Evolutionary conservation across 306 rosid genomes (phyloP).

Genomic region (Hippophae gyantsensis): DNA sequence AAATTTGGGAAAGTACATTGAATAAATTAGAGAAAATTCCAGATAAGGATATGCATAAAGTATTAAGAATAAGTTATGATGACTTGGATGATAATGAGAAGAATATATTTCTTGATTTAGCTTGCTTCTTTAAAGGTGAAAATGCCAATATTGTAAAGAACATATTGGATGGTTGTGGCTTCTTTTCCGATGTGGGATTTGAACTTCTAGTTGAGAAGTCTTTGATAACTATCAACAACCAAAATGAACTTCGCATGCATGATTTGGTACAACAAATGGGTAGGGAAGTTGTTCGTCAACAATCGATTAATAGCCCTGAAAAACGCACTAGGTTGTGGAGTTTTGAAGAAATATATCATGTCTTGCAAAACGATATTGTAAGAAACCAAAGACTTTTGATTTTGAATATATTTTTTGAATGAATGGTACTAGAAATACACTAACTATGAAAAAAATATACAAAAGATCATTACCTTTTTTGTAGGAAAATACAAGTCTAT

Average conservation of each 20-base stretch:
- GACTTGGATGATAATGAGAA: neutral
- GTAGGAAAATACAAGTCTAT: no score
- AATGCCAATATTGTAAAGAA: neutral
- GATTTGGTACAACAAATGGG: slow-evolving; percentile 26
- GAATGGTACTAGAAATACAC: no score
- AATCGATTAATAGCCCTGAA: slow-evolving; percentile 1
- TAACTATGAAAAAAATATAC: no score
- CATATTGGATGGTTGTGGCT: neutral
- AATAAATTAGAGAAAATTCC: slow-evolving; percentile 2
- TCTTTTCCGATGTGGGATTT: neutral
- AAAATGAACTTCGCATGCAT: slow-evolving; percentile 6
- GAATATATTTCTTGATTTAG: slow-evolving; percentile 2
- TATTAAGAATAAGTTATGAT: slow-evolving; percentile 1
- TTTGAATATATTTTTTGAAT: no score
- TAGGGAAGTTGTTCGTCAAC: slow-evolving; percentile 16
- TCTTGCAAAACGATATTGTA: slow-evolving; percentile 17
- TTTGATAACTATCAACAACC: neutral
- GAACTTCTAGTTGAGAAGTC: slow-evolving; percentile 1
- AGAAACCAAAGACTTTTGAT: neutral
- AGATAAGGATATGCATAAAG: neutral
- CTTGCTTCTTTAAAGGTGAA: slow-evolving; percentile 1
- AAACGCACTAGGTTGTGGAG: slow-evolving; percentile 17
- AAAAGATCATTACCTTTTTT: no score
- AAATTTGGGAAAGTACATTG: slow-evolving; percentile 1
- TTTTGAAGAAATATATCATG: slow-evolving; percentile 11